Percentiles rank a stretch among this genome's conserved stretches.
These are phyloP conservation scores for Thuja plicata DNA, from an alignment of 83 land plant species.

Conservation along the genomic window DNA sequence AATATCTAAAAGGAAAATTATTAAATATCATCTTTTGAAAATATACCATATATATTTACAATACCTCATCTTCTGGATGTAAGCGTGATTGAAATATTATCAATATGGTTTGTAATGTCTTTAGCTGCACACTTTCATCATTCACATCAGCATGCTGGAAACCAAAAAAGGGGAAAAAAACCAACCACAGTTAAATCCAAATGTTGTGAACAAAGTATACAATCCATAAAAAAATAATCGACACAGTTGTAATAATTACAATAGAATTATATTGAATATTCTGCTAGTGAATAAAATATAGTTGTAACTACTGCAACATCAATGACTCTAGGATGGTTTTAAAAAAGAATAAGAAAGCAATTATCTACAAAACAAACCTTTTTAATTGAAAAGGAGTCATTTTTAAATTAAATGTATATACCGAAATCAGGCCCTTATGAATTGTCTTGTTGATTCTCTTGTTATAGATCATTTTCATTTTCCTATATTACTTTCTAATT, in stretches of 20 bases:
- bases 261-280: background rate
- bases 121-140: conserved; percentile 93
- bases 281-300: background rate
- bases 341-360: background rate
- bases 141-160: conserved; percentile 89
- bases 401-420: background rate
- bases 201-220: background rate
- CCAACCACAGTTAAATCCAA: background rate
- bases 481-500: background rate
- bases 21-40: background rate
- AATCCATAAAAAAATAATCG: background rate
- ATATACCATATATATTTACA: background rate
- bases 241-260: background rate
- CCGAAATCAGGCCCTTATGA: background rate
- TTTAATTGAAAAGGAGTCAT: background rate
- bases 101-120: conserved; percentile 86
- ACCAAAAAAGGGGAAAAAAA: conserved; percentile 12
- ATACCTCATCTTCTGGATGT: conserved; percentile 91
- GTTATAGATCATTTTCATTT: background rate
- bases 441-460: background rate
- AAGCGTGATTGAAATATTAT: conserved; percentile 94
- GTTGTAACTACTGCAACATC: background rate
- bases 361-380: background rate
- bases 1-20: background rate
- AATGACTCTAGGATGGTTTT: background rate